Evolutionary conservation across 495 filamentous ascomycete genomes (phyloP).

Genomic region (Trypethelium eluteriae): DNA sequence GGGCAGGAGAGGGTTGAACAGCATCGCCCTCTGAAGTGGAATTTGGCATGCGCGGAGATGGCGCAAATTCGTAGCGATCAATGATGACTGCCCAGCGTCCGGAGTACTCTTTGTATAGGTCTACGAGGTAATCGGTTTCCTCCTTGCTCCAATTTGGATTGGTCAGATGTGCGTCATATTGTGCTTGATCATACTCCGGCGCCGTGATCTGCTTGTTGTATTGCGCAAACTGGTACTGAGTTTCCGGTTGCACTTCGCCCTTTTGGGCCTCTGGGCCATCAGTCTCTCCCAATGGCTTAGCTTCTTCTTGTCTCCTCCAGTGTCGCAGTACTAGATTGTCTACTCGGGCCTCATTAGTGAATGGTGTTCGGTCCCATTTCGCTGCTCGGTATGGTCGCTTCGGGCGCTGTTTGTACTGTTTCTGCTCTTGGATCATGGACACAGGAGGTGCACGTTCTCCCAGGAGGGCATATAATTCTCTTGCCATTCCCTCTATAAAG

Average conservation of each 20-base stretch:
- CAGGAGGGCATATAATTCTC: slow-evolving; percentile 11
- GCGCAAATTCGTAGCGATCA: slow-evolving; percentile 72
- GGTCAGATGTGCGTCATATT: slow-evolving; percentile 69
- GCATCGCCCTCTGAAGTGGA: slow-evolving; percentile 39
- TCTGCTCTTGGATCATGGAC: slow-evolving; percentile 10
- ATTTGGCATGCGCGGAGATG: slow-evolving; percentile 41
- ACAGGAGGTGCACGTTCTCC: slow-evolving; percentile 14
- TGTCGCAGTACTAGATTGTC: slow-evolving; percentile 12
- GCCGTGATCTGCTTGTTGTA: slow-evolving; percentile 71
- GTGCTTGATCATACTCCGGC: slow-evolving; percentile 74
- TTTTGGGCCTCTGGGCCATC: background rate
- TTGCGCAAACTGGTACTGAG: slow-evolving; percentile 50
- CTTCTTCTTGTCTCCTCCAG: slow-evolving; percentile 14
- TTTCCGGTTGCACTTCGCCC: slow-evolving; percentile 6
- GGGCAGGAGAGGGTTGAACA: slow-evolving; percentile 39
- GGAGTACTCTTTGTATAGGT: slow-evolving; percentile 65
- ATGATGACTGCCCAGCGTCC: slow-evolving; percentile 85
- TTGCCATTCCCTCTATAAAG: slow-evolving; percentile 3
- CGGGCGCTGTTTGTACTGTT: slow-evolving; percentile 9
- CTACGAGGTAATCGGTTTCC: slow-evolving; percentile 85
- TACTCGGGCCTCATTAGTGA: slow-evolving; percentile 10
- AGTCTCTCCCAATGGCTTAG: slow-evolving; percentile 2
- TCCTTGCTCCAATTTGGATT: slow-evolving; percentile 76
- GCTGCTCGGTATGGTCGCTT: slow-evolving; percentile 13
- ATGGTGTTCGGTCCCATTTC: slow-evolving; percentile 11